Conservation (phyloP, 805 yeast genomes). For the Tetrapisispora arboricola region DNA sequence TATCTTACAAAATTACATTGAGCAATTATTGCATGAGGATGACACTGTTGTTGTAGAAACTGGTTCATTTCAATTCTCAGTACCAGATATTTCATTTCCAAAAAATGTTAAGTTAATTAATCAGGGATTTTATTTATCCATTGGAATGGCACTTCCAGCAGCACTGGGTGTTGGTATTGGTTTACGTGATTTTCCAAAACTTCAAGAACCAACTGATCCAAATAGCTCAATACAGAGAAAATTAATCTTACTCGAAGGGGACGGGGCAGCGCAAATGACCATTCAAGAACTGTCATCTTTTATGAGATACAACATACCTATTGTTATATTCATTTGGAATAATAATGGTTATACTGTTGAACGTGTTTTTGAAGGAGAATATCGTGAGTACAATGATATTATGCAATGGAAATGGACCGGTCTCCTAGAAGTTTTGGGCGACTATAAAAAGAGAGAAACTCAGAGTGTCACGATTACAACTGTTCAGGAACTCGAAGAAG, state of each 20-base stretch:
- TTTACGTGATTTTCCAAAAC: conserved; percentile 38
- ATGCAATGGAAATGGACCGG: conserved; percentile 75
- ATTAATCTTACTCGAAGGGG: conserved; percentile 72
- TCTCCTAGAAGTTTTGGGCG: conserved; percentile 58
- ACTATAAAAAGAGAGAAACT: conserved; percentile 27
- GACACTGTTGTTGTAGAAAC: conserved; percentile 76
- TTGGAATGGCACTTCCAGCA: conserved; percentile 84
- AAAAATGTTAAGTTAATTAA: conserved; percentile 40
- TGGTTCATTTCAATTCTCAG: conserved; percentile 71
- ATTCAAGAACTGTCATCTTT: conserved; percentile 69
- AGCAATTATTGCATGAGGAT: conserved; percentile 40
- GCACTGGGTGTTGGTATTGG: conserved; percentile 77
- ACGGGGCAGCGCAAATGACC: conserved; percentile 94
- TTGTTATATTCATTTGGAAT: conserved; percentile 66
- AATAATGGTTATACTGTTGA: conserved; percentile 88
- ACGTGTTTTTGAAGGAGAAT: conserved; percentile 72
- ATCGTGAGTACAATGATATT: conserved; percentile 71
- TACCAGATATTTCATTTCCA: conserved; percentile 59
- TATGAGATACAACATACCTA: conserved; percentile 47
- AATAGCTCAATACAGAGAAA: conserved; percentile 33
- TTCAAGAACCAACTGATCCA: conserved; percentile 17
- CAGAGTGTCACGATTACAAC: conserved; percentile 30
- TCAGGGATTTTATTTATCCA: conserved; percentile 73
- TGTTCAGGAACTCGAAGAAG: conserved; percentile 31
- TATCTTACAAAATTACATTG: conserved; percentile 33